Percentiles rank a stretch among this genome's conserved stretches.
These are phyloP conservation scores for Penicillium paradoxum DNA, from an alignment of 495 filamentous ascomycete species.

Conservation along the genomic window DNA sequence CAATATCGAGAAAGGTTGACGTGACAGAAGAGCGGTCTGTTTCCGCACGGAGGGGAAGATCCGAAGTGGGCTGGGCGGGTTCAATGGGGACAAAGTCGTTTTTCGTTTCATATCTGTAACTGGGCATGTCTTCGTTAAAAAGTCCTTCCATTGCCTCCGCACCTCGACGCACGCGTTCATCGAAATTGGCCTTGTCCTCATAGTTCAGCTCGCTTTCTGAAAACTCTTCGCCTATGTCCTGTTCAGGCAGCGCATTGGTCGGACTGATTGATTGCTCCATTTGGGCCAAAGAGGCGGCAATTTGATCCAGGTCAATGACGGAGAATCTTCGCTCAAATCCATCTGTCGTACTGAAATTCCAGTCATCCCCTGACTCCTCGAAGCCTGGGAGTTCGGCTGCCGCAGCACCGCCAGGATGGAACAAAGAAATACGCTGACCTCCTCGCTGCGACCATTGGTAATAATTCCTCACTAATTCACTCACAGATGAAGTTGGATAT, in stretches of 20 bases:
- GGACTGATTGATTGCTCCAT: conserved; percentile 33
- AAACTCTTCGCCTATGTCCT: conserved; percentile 22
- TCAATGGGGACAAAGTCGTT: conserved; percentile 43
- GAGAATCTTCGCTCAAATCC: conserved; percentile 65
- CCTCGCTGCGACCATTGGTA: conserved; percentile 81
- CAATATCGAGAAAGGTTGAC: conserved; percentile 45
- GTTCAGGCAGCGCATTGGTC: conserved; percentile 18
- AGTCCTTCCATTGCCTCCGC: conserved; percentile 45
- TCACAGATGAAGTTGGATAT: conserved; percentile 64
- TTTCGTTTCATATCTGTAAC: conserved; percentile 46
- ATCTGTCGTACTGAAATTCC: conserved; percentile 89
- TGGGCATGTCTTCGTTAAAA: conserved; percentile 44
- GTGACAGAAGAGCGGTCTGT: conserved; percentile 47
- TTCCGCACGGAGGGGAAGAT: conserved; percentile 46
- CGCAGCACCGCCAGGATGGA: conserved; percentile 68
- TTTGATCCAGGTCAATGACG: conserved; percentile 42
- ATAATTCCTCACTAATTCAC: conserved; percentile 74
- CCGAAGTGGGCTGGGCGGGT: conserved; percentile 31
- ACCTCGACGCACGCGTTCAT: conserved; percentile 46
- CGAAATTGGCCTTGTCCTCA: conserved; percentile 42
- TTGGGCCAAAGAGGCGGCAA: conserved; percentile 40
- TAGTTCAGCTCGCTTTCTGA: conserved; percentile 28
- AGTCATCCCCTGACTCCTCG: conserved; percentile 57
- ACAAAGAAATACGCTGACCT: conserved; percentile 78
- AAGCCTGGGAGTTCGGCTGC: conserved; percentile 47